Percentiles rank a stretch among this genome's conserved stretches.
Conservation (phyloP, 768 basidiomycete genomes). For the Lepiota venenata region DNA sequence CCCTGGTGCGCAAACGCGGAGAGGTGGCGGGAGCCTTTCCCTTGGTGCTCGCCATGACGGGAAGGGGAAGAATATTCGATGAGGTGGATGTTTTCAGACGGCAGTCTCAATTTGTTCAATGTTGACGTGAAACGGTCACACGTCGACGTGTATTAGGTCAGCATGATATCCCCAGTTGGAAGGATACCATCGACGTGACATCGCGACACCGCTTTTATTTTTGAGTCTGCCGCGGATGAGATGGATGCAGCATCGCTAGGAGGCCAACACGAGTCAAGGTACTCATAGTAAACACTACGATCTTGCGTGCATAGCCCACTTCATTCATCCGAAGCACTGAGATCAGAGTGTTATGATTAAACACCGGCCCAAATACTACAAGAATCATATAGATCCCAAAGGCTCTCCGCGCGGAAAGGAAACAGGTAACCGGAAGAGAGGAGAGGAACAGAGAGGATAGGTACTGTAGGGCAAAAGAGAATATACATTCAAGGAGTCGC, state of each 20-base stretch:
- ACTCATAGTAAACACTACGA: too few species aligned
- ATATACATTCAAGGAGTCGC: not conserved
- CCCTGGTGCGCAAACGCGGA: slow-evolving; percentile 12
- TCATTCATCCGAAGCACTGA: not conserved
- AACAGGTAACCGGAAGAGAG: not conserved
- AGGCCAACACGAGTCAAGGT: too few species aligned
- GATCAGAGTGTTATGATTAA: not conserved
- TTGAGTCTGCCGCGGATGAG: too few species aligned
- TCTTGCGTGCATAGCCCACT: too few species aligned
- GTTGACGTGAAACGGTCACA: slow-evolving; percentile 4
- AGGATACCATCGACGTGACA: too few species aligned
- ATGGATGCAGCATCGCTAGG: too few species aligned
- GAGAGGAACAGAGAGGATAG: not conserved
- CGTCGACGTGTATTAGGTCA: not conserved
- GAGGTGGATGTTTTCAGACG: slow-evolving; percentile 3
- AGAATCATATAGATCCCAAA: slow-evolving; percentile 12
- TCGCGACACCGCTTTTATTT: too few species aligned
- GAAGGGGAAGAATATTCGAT: slow-evolving; percentile 10
- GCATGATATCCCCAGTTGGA: not conserved
- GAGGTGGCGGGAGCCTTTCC: slow-evolving; percentile 22
- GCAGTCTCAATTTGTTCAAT: not conserved
- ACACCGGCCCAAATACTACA: slow-evolving; percentile 9
- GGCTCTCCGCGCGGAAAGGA: not conserved
- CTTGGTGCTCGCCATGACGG: slow-evolving; percentile 25
- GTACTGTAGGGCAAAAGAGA: not conserved